Conservation (phyloP, 2,329 filamentous ascomycete species). For the Byssothecium circinans region DNA sequence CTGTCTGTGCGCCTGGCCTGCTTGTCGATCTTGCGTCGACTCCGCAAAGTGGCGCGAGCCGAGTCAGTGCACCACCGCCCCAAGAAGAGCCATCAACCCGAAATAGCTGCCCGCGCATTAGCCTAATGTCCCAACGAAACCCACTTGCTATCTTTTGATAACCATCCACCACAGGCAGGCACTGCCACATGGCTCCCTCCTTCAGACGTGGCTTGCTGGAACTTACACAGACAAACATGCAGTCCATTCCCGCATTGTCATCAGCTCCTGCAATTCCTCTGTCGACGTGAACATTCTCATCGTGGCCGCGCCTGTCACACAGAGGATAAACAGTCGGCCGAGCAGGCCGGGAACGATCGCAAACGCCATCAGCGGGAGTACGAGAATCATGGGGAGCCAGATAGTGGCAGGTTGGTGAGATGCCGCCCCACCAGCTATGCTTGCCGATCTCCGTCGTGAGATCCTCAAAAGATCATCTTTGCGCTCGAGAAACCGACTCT, state of each 20-base stretch:
- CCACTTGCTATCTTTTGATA: too few relatives aligned
- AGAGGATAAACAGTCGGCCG: constrained; percentile 45
- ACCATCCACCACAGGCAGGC: too few relatives aligned
- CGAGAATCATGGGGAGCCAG: constrained; percentile 43
- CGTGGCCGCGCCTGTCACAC: constrained; percentile 41
- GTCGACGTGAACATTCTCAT: constrained; percentile 40
- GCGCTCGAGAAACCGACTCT: constrained; percentile 62
- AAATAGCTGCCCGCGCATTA: constrained; percentile 46
- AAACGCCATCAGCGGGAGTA: constrained; percentile 48
- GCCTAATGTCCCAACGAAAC: constrained; percentile 12
- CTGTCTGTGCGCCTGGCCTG: constrained; percentile 4
- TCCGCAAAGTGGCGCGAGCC: constrained; percentile 15
- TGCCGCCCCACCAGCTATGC: constrained; percentile 15
- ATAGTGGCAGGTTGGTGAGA: constrained; percentile 28
- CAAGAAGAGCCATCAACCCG: constrained; percentile 45
- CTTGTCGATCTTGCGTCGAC: constrained; percentile 15
- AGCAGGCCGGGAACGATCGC: constrained; percentile 47
- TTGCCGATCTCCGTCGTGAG: constrained; percentile 23
- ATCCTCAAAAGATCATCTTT: constrained; percentile 57
- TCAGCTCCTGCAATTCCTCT: constrained; percentile 33
- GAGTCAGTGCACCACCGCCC: constrained; percentile 39
- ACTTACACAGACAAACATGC: constrained; percentile 46
- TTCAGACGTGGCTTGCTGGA: neutral
- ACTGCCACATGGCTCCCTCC: too few relatives aligned
- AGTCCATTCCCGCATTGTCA: constrained; percentile 46